Conservation (phyloP, 108 stramenopile species). For the Skeletonema marinoi region DNA sequence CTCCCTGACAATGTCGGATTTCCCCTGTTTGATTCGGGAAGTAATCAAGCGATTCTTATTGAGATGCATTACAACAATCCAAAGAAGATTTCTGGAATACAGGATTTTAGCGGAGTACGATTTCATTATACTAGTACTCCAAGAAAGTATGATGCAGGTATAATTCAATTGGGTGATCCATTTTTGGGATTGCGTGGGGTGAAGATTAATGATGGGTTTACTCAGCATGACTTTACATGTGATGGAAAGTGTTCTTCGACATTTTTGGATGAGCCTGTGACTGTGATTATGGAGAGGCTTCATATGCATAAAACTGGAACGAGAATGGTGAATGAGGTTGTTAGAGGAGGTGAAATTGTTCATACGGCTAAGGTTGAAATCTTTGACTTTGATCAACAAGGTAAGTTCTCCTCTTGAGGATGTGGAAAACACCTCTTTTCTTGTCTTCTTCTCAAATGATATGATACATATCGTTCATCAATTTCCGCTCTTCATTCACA, state of each 20-base stretch:
- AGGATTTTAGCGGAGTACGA: conserved; percentile 59
- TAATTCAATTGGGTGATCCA: conserved; percentile 57
- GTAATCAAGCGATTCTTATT: conserved; percentile 14
- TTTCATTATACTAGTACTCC: conserved; percentile 47
- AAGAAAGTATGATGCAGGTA: conserved; percentile 47
- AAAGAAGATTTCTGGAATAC: conserved; percentile 9
- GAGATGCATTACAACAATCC: conserved; percentile 66
- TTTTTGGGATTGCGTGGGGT: conserved; percentile 25
- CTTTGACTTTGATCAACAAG: conserved; percentile 59
- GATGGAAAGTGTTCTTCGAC: conserved; percentile 38
- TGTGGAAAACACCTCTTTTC: too few relatives aligned
- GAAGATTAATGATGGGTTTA: conserved; percentile 36
- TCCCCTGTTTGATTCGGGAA: conserved; percentile 39
- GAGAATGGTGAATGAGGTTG: conserved; percentile 45
- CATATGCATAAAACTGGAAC: conserved; percentile 63
- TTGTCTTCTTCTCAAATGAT: too few relatives aligned
- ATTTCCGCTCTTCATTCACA: too few relatives aligned
- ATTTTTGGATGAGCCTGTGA: conserved; percentile 30
- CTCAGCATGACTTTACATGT: conserved; percentile 50
- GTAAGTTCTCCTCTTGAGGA: conserved; percentile 13
- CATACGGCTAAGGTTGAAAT: conserved; percentile 39
- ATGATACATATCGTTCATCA: too few relatives aligned
- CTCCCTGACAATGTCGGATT: conserved; percentile 54
- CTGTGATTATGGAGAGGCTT: conserved; percentile 54
- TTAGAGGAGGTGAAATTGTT: conserved; percentile 54